Percentiles rank a stretch among this genome's conserved stretches.
Conservation (phyloP, 306 rosid species). For the Rubus idaeus region DNA sequence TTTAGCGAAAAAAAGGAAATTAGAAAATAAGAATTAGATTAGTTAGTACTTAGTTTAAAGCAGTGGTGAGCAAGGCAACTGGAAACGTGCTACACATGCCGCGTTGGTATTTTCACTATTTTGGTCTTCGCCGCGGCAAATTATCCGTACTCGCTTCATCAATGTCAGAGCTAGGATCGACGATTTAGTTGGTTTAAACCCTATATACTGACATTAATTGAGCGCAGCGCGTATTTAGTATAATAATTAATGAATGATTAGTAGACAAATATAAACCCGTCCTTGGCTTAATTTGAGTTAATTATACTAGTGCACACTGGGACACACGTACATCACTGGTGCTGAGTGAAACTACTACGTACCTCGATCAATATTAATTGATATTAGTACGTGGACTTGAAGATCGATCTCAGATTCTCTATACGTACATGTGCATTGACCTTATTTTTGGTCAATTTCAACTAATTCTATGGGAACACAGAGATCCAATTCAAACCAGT, state of each 20-base stretch:
- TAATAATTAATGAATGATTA: background rate
- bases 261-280: background rate
- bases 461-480: constrained; percentile 17
- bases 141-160: background rate
- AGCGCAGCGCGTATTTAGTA: background rate
- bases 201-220: background rate
- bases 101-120: background rate
- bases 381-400: background rate
- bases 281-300: background rate
- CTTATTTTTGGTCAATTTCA: background rate
- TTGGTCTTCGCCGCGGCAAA: constrained; percentile 12
- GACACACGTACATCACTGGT: background rate
- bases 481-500: constrained; percentile 8
- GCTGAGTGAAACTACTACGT: background rate
- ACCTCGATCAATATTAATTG: background rate
- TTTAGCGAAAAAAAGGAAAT: background rate
- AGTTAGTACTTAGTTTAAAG: background rate
- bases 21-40: background rate
- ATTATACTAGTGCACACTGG: background rate
- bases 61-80: background rate
- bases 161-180: background rate
- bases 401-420: background rate
- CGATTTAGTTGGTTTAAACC: background rate
- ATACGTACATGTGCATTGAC: constrained; percentile 11
- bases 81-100: background rate